Base-by-base conservation (phyloP, 495 filamentous ascomycete species). In the Lepidopterella palustris region DNA sequence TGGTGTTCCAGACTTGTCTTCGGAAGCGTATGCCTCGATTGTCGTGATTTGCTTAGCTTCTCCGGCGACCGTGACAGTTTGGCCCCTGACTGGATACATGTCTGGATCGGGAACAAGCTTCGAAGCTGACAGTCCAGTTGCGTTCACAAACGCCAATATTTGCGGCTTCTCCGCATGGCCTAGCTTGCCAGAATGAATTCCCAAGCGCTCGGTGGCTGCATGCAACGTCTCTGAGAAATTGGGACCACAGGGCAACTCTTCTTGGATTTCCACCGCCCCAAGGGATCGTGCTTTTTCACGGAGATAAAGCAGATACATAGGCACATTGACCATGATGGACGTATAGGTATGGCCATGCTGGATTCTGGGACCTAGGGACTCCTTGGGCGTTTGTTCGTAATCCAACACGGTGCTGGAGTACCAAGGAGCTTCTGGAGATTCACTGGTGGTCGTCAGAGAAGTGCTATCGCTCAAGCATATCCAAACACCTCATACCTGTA, bases 81-180 rank as follows among this genome's bases (percentile, higher is more conserved):
- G 71, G 15, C 72, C 72, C 0, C 67, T 56, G 35, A 72, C 71
- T 4, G 72, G 72, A 53, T 66, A 65, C 53, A 74, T 55, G 15
- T 47, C 47, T 13, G 53, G 15, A 54, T 74, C 72, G 0, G 55
- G 56, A 25, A 66, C 67, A 4, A 74, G 61, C 25, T 55, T 61
- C 18, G 31, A 56, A 13, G 72, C 71, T 0, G 60, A 65, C 3
- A 74, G 40, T 11, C 71, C 72, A 0, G 72, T 71, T 21, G 65
- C 65, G 47, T 74, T 74, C 27, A 73, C 61, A 56, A 68, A 71
- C n/a, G 56, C 55, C 20, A 60, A 52, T 15, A 59, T 50, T 18
- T 32, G 26, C 2, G 65, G 53, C 31, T 35, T 35, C 31, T 35
- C 31, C 0, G 62, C 55, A 1, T 27, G 3, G 20, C 20, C 40